Percentiles rank a stretch among this genome's conserved stretches.
Conservation (phyloP, 1,284 basidiomycete genomes). For the Neolentinus lepideus region DNA sequence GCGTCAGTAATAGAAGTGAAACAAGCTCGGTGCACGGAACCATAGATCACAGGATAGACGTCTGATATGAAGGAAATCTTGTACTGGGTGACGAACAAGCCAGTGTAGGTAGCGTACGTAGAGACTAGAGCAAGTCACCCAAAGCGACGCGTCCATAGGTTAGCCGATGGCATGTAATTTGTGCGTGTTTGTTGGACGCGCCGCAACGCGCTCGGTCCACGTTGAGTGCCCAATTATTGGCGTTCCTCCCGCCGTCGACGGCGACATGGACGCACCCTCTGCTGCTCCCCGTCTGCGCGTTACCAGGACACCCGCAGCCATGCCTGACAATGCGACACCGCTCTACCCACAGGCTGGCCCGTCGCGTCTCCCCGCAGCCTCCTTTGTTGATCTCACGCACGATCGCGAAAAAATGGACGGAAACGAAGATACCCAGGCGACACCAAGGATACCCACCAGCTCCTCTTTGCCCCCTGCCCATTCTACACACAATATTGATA, state of each 20-base stretch:
- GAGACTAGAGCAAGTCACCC: too few relatives aligned
- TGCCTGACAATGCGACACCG: slow-evolving; percentile 16
- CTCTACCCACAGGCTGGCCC: slow-evolving; percentile 19
- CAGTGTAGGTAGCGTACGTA: too few relatives aligned
- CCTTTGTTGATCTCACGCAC: slow-evolving; percentile 8
- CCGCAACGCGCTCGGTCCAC: neutral
- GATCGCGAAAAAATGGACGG: slow-evolving; percentile 26
- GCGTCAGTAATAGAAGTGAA: too few relatives aligned
- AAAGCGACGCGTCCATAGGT: neutral
- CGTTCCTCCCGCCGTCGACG: neutral
- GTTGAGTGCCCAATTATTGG: neutral
- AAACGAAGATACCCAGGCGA: slow-evolving; percentile 39
- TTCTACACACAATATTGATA: slow-evolving; percentile 25
- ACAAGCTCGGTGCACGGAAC: too few relatives aligned
- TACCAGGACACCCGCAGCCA: slow-evolving; percentile 11
- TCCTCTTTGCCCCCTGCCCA: slow-evolving; percentile 16
- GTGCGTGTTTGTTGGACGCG: neutral
- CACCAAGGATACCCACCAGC: slow-evolving; percentile 34
- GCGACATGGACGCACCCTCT: neutral
- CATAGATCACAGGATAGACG: too few relatives aligned
- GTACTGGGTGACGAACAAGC: too few relatives aligned
- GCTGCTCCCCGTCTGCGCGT: slow-evolving; percentile 16
- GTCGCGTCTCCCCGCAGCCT: slow-evolving; percentile 20
- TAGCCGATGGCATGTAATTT: neutral
- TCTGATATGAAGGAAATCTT: too few relatives aligned